Base-by-base conservation (phyloP, 2,329 filamentous ascomycete genomes). In the Biscogniauxia sp. region DNA sequence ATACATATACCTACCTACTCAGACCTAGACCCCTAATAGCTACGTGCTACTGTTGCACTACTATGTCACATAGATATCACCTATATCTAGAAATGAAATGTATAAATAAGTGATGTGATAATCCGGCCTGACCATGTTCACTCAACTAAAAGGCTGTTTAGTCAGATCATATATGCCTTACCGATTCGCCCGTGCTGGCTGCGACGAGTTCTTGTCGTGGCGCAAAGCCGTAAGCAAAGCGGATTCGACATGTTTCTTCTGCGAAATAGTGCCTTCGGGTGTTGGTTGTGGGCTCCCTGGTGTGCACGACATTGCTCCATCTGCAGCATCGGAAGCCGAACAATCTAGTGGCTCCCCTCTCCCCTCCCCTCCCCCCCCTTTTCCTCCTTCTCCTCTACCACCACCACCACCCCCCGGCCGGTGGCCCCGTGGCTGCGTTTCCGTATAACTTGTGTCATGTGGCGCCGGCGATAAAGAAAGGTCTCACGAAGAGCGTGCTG, bases 281-380 rank as follows among this genome's bases (percentile, higher is more conserved):
- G 15, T 45, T 45, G 37, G 15, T 45, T 45, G 37, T n/a, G 15
- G 11, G 13, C 37, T 51, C 50, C 28, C 9, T n/a, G n/a, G 50
- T 23, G 19, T 25, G 50, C 50, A 20, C 50, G 19, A 45, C 37
- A 20, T 51, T 20, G 2, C 23, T 23, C 20, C 54, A 56, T 56
- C 54, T 53, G 20, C 19, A 56, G 53, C n/a, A 54, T 54, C 41
- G 58, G 53, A 23, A 56, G 54, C 20, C 45, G 52, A 7, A 45
- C 20, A 20, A 26, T 51, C 20, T 49, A 58, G 26, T 55, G 59
- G 11, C 25, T 55, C 20, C 51, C 53, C 28, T n/a, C n/a, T n/a
- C n/a, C n/a, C n/a, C n/a, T n/a, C n/a, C n/a, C n/a, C n/a, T n/a
- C n/a, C n/a, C n/a, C n/a, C n/a, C n/a, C n/a, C n/a, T n/a, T n/a